These are phyloP conservation scores for Santalum album DNA, from an alignment of 164 flowering plant genomes.

Conservation along the genomic window DNA sequence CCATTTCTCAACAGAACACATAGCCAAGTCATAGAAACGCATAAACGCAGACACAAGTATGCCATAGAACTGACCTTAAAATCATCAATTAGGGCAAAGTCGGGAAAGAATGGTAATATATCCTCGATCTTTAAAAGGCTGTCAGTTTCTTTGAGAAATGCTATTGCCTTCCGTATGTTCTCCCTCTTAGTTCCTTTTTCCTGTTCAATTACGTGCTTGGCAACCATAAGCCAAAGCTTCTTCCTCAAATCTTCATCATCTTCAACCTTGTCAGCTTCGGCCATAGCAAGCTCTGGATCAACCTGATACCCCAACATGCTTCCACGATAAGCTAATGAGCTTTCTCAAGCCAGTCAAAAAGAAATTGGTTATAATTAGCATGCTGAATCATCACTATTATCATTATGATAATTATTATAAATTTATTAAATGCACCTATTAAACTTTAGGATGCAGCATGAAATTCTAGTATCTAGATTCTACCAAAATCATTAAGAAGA, in stretches of 20 bases:
- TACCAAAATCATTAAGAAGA: too few species aligned
- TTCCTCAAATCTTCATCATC: conserved; percentile 97
- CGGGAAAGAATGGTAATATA: conserved; percentile 96
- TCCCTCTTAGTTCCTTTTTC: conserved; percentile 98
- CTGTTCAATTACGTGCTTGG: conserved; percentile 95
- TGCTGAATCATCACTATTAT: too few species aligned
- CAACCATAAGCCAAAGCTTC: conserved; percentile 99
- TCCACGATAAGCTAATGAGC: too few species aligned
- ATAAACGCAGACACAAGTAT: background rate
- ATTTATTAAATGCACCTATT: too few species aligned
- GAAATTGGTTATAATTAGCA: too few species aligned
- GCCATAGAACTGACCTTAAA: conserved; percentile 51
- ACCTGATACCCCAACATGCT: conserved; percentile 58
- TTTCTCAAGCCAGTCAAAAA: too few species aligned
- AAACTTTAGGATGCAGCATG: too few species aligned
- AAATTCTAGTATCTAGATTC: too few species aligned
- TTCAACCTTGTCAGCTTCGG: conserved; percentile 99
- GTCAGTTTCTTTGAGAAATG: conserved; percentile 98
- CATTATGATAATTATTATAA: too few species aligned
- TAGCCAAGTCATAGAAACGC: too few species aligned
- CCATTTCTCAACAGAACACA: too few species aligned
- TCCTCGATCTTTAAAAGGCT: conserved; percentile 96
- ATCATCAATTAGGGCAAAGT: conserved; percentile 96
- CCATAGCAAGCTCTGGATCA: conserved; percentile 98
- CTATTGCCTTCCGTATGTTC: conserved; percentile 93